phyloP scores from a whole-genome alignment of 768 basidiomycete genomes.

The Kwoniella shandongensis region DNA sequence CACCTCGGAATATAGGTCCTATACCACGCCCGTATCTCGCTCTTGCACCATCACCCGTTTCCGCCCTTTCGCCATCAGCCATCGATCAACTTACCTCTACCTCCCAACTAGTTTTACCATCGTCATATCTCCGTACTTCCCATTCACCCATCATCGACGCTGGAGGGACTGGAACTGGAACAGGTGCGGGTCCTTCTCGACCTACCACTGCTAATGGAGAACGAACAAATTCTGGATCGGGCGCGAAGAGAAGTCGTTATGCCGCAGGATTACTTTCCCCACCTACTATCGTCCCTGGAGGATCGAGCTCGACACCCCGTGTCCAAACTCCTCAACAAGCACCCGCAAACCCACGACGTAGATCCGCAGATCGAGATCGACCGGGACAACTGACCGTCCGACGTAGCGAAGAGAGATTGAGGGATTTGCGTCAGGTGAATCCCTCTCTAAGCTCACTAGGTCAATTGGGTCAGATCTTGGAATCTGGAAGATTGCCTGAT shows the following conservation, averaged over 20 bases:
- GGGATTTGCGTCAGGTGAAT: conserved; percentile 28
- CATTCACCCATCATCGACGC: background rate
- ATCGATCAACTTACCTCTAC: conserved; percentile 24
- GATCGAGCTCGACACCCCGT: conserved; percentile 28
- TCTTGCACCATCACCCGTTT: conserved; percentile 42
- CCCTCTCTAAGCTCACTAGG: conserved; percentile 36
- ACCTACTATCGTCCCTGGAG: conserved; percentile 44
- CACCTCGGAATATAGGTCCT: conserved; percentile 15
- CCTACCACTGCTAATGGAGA: too few species aligned
- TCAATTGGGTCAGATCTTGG: conserved; percentile 35
- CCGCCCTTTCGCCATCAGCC: conserved; percentile 22
- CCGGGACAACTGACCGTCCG: conserved; percentile 2
- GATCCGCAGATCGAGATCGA: conserved; percentile 28
- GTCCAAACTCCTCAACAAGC: conserved; percentile 16
- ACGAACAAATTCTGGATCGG: background rate
- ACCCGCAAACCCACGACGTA: conserved; percentile 15
- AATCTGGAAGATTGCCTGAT: conserved; percentile 21
- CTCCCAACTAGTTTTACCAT: conserved; percentile 35
- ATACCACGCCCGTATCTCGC: conserved; percentile 47
- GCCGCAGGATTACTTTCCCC: conserved; percentile 32
- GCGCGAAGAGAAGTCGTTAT: background rate
- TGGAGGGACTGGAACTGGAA: background rate
- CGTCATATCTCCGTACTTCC: conserved; percentile 32
- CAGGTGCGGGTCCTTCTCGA: background rate
- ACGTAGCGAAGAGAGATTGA: conserved; percentile 37